Evolutionary conservation across 257 asterid genomes (phyloP), one percentile per base, ranked within the genome.

Genomic region (Nicotiana knightiana): DNA sequence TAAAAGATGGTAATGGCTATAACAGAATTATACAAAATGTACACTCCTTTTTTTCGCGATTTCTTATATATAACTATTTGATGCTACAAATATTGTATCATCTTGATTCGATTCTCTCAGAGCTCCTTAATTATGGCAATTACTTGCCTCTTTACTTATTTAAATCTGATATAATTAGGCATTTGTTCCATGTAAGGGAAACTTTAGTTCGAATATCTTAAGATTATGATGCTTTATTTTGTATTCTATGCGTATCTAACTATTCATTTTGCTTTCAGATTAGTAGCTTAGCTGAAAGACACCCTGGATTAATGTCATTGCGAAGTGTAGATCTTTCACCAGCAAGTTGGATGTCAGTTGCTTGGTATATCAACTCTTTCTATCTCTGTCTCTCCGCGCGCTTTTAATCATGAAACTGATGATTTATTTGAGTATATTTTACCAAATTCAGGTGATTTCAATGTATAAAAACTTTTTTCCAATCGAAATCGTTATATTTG

Each of bases 281-380:
- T 37, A 67, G 81, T 84, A 82, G 67, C 84, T 86, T 89, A 75
- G 85, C 90, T 39, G 83, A 88, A 80, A 86, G 84, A 75, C 83
- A 67, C 66, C 88, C 91, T 2, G 89, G 92, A 67, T 82, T 89
- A 67, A 86, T 86, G 91, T 85, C 92, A 8, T 66, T 88, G 88
- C 88, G 89, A 85, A 89, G 91, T 70, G 90, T 88, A 48, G 92
- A 89, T 81, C 91, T 89, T 80, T 89, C 90, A 59, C 92, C 92
- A 0, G 92, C 90, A 65, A 85, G 92, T 87, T 89, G 92, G 92
- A 83, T 89, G 91, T 87, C 92, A 28, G 91, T 89, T 46, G 88
- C 91, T 24, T 89, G 92, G 92, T 89, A 84, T 33, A 65, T 13
- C 51, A 12, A 3, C 15, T 48, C 79, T 71, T 54, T 67, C 70